Base-by-base conservation (phyloP, 768 basidiomycete species). In the Amanita subjunquillea region DNA sequence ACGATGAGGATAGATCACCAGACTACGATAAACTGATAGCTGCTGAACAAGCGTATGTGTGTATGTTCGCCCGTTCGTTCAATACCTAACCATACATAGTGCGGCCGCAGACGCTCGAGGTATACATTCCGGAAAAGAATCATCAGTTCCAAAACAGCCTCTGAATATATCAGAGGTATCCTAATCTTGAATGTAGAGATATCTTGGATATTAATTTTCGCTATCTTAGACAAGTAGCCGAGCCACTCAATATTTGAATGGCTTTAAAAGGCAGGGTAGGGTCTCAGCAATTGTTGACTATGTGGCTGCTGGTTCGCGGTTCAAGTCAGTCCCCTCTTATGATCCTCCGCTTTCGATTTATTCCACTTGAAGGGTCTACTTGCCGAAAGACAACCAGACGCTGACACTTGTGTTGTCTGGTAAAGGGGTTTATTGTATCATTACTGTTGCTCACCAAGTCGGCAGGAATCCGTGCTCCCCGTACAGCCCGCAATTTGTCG, bases 1-100 rank as follows among this genome's bases (percentile, higher is more conserved):
- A 95, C 59, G 95, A 98, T 62, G 95, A 98, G 66, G 89, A 94
- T 60, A 80, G 94, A 44, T 94, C 94, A n/a, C 77, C 86, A 5
- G 95, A 97, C 63, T 91, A 92, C 58, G 96, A 99, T 70, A 93
- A 91, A 69, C 72, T 98, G 41, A 92, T 97, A 78, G 82, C 85
- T 27, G 96, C 93, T 6, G 95, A 99, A 66, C 91, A 94, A 71
- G 71, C 71, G 92, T 94, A 60, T 68, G 88, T 68, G 88, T 74
- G 3, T 5, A 12, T 30, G 17, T 34, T 17, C 32, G 1, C 6
- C 15, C 17, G 15, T 9, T 45, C 48, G 23, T 27, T 15, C 12
- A 23, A 17, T 41, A 6, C 22, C 6, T 36, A 42, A 48, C 23
- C 37, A 25, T 30, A 22, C 13, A 36, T 59, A 95, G 91, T 27